These are phyloP conservation scores for Mycocentrospora acerina DNA, from an alignment of 2,329 filamentous ascomycete species.

Conservation along the genomic window DNA sequence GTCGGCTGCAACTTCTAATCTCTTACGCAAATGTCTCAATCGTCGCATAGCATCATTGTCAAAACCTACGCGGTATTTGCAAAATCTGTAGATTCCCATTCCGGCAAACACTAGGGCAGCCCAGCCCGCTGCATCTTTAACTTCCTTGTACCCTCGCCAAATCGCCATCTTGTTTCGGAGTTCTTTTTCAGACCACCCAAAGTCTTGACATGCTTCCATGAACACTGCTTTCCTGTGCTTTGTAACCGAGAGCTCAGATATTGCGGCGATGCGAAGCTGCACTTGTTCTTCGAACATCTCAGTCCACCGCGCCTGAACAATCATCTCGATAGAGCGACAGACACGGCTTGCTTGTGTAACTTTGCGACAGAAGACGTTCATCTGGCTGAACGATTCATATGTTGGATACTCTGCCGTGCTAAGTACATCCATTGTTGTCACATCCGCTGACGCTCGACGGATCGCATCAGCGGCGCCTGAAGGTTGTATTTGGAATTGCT, in stretches of 20 bases:
- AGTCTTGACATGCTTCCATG: constrained; percentile 56
- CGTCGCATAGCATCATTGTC: constrained; percentile 53
- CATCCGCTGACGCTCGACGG: constrained; percentile 9
- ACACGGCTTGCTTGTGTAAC: constrained; percentile 55
- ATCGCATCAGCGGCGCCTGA: constrained; percentile 13
- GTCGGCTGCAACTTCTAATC: constrained; percentile 57
- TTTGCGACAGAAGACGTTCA: constrained; percentile 48
- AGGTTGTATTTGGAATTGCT: constrained; percentile 32
- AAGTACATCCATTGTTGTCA: constrained; percentile 13
- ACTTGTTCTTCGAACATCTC: constrained; percentile 58
- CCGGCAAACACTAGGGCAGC: constrained; percentile 58
- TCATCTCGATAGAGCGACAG: constrained; percentile 59
- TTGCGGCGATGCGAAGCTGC: constrained; percentile 43
- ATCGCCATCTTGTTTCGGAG: constrained; percentile 56
- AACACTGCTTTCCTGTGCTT: constrained; percentile 56
- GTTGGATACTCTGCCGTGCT: constrained; percentile 9
- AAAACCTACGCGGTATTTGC: constrained; percentile 61
- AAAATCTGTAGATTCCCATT: constrained; percentile 61
- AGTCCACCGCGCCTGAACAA: constrained; percentile 60
- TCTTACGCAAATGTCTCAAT: constrained; percentile 47
- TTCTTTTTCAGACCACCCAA: constrained; percentile 60
- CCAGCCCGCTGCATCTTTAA: constrained; percentile 60
- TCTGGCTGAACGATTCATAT: constrained; percentile 40
- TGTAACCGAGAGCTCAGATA: constrained; percentile 46
- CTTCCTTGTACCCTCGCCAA: constrained; percentile 62